These are phyloP conservation scores for Dichomitus squalens DNA, from an alignment of 1,284 basidiomycete genomes.

Conservation along the genomic window DNA sequence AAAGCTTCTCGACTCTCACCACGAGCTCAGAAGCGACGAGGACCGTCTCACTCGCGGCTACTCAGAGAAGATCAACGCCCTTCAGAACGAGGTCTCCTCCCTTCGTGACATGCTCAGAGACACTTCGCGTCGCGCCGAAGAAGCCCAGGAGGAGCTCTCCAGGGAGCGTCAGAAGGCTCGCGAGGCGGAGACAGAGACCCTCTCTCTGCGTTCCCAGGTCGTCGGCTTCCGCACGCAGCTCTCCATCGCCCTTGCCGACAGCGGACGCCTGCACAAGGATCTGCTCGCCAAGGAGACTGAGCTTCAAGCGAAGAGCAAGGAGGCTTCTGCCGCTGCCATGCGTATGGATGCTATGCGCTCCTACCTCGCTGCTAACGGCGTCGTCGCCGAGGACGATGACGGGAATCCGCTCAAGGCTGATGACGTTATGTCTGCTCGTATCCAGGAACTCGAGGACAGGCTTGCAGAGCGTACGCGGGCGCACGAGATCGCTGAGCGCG, in stretches of 20 bases:
- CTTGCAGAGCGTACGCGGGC: conserved; percentile 72
- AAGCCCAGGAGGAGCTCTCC: conserved; percentile 67
- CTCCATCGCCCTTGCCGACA: conserved; percentile 70
- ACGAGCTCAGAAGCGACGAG: conserved; percentile 79
- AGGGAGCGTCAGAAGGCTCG: conserved; percentile 70
- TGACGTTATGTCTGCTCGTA: conserved; percentile 49
- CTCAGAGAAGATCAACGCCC: conserved; percentile 77
- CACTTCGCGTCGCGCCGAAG: conserved; percentile 69
- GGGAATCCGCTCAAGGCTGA: conserved; percentile 46
- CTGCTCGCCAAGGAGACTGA: conserved; percentile 71
- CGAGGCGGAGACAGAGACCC: conserved; percentile 73
- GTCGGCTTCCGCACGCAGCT: conserved; percentile 80
- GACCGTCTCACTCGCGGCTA: conserved; percentile 74
- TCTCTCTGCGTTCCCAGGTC: conserved; percentile 77
- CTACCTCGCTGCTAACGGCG: conserved; percentile 88
- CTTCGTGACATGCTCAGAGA: conserved; percentile 82
- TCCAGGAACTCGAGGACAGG: conserved; percentile 75
- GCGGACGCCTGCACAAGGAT: conserved; percentile 72
- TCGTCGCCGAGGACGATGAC: conserved; percentile 74
- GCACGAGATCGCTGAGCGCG: conserved; percentile 75
- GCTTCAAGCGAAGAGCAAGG: conserved; percentile 67
- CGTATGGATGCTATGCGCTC: conserved; percentile 83
- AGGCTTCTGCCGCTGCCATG: conserved; percentile 74
- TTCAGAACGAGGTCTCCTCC: conserved; percentile 78
- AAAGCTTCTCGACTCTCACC: conserved; percentile 83